Conservation (phyloP, 352 stramenopile genomes). For the Phytopythium oedochilum region DNA sequence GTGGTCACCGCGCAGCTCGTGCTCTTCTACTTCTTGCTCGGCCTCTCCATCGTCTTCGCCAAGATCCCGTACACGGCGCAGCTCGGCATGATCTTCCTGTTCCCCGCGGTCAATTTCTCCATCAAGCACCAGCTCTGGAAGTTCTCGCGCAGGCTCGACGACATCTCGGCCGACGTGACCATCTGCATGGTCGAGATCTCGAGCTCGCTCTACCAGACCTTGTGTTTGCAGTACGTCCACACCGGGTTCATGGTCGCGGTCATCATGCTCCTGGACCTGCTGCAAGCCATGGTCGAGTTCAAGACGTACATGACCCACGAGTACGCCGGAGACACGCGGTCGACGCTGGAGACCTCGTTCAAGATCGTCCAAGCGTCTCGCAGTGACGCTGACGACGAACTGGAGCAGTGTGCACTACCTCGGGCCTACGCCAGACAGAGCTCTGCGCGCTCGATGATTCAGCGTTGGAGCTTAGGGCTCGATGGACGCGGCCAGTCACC, state of each 20-base stretch:
- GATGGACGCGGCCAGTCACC: neutral
- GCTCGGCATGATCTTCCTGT: constrained; percentile 9
- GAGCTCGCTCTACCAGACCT: constrained; percentile 20
- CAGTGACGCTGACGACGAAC: neutral
- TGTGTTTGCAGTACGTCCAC: constrained; percentile 19
- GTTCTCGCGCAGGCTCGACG: constrained; percentile 12
- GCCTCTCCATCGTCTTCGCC: constrained; percentile 10
- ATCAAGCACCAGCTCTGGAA: constrained; percentile 19
- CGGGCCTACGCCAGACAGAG: neutral
- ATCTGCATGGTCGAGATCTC: constrained; percentile 24
- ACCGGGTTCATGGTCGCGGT: constrained; percentile 7
- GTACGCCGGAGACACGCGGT: constrained; percentile 5
- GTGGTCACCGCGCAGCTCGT: constrained; percentile 10
- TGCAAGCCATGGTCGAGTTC: constrained; percentile 6
- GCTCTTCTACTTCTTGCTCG: constrained; percentile 15
- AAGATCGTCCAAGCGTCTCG: neutral
- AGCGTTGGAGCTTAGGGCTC: neutral
- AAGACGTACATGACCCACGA: constrained; percentile 8
- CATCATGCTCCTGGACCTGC: constrained; percentile 12
- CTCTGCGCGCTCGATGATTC: neutral
- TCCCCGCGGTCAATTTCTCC: constrained; percentile 12
- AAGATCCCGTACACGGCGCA: constrained; percentile 3
- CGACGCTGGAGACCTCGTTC: constrained; percentile 6
- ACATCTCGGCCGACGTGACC: constrained; percentile 18
- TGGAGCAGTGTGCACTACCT: neutral